A percentile compares a stretch with the other conserved stretches of the same genome.
Evolutionary conservation across 2,329 filamentous ascomycete genomes (phyloP).

Genomic region (Monosporascus sp.): DNA sequence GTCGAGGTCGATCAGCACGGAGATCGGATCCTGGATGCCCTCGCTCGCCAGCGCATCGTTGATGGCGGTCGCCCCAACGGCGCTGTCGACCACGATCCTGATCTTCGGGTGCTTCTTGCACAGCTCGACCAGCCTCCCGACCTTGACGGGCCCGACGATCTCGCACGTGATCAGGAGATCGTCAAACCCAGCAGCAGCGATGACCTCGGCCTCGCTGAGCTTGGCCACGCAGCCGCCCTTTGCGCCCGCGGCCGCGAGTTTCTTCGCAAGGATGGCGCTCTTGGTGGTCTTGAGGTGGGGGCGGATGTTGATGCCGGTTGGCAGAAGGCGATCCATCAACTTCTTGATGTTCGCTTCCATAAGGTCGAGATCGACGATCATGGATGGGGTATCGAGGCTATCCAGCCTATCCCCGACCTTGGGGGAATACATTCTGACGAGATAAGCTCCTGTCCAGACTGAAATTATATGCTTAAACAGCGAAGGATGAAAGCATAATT

Average conservation of each 20-base stretch:
- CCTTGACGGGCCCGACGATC: slow-evolving; percentile 41
- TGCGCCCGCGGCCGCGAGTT: slow-evolving; percentile 39
- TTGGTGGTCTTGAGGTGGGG: slow-evolving; percentile 51
- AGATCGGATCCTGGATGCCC: slow-evolving; percentile 32
- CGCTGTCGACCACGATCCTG: slow-evolving; percentile 43
- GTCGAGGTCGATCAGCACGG: slow-evolving; percentile 41
- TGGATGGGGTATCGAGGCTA: slow-evolving; percentile 48
- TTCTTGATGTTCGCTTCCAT: slow-evolving; percentile 46
- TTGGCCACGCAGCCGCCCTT: slow-evolving; percentile 48
- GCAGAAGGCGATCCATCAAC: slow-evolving; percentile 38
- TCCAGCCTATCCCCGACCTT: slow-evolving; percentile 36
- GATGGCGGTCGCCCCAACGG: slow-evolving; percentile 37
- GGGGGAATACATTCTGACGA: slow-evolving; percentile 30
- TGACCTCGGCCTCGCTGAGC: slow-evolving; percentile 39
- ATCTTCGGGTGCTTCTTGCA: slow-evolving; percentile 31
- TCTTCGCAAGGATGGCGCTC: slow-evolving; percentile 37
- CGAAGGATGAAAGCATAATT: too few relatives aligned
- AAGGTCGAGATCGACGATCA: slow-evolving; percentile 47
- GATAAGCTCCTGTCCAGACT: too few relatives aligned
- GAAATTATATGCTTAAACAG: too few relatives aligned
- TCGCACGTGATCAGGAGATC: slow-evolving; percentile 48
- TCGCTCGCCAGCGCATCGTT: slow-evolving; percentile 32
- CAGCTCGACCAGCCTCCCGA: slow-evolving; percentile 38
- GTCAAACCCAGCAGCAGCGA: slow-evolving; percentile 37
- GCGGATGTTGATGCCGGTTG: slow-evolving; percentile 38